Conservation (phyloP, 2,329 filamentous ascomycete genomes). For the Alternaria burnsii region DNA sequence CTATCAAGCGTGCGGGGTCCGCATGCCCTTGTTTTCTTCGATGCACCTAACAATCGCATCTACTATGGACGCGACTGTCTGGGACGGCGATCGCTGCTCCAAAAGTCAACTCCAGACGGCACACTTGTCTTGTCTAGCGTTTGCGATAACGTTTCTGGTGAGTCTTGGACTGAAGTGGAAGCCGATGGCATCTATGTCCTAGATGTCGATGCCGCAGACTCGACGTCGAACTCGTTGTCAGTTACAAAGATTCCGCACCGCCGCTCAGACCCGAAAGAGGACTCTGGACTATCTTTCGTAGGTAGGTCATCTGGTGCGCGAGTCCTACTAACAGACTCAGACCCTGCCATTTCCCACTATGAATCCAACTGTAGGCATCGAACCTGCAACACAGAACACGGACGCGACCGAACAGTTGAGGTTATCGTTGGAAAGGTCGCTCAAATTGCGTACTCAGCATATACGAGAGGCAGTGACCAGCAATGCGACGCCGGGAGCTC, state of each 20-base stretch:
- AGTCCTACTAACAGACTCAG: conserved; percentile 40
- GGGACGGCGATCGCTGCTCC: conserved; percentile 82
- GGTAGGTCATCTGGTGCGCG: conserved; percentile 33
- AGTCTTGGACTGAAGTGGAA: conserved; percentile 78
- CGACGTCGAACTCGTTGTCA: conserved; percentile 6
- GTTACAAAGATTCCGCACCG: conserved; percentile 36
- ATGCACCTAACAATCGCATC: conserved; percentile 67
- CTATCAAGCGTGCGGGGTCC: conserved; percentile 66
- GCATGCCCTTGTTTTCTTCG: conserved; percentile 88
- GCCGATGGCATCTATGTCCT: conserved; percentile 82
- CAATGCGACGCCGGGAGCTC: background rate
- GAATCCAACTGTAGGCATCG: conserved; percentile 43
- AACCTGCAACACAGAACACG: conserved; percentile 27
- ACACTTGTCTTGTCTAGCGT: conserved; percentile 46
- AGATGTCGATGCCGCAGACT: conserved; percentile 55
- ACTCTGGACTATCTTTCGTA: conserved; percentile 39
- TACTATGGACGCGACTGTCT: conserved; percentile 89
- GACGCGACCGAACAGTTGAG: conserved; percentile 64
- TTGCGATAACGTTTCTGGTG: conserved; percentile 49
- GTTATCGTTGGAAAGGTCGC: conserved; percentile 65
- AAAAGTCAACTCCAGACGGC: conserved; percentile 59
- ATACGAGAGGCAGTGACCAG: conserved; percentile 36
- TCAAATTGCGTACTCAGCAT: conserved; percentile 64
- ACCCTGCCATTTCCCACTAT: conserved; percentile 56
- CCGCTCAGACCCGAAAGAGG: conserved; percentile 17